These are phyloP conservation scores for Erucastrum elatum DNA, from an alignment of 345 rosid species.

Conservation along the genomic window DNA sequence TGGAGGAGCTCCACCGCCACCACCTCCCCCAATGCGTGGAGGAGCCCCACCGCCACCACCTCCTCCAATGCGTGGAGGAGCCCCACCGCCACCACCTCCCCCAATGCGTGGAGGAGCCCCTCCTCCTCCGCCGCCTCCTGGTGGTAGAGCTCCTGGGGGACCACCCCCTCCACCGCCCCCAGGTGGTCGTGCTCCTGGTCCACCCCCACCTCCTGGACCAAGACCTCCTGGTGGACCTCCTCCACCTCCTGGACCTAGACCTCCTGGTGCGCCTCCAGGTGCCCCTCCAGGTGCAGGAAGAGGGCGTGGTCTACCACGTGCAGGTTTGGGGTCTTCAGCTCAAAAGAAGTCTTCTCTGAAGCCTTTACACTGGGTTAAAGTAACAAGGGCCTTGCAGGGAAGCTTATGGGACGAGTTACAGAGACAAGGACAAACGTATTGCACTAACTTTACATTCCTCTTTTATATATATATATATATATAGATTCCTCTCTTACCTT, in stretches of 20 bases:
- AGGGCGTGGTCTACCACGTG: conserved; percentile 72
- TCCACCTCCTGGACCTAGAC: conserved; percentile 79
- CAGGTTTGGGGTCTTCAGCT: conserved; percentile 48
- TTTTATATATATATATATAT: background rate
- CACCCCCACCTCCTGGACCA: conserved; percentile 71
- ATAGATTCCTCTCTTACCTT: conserved; percentile 4
- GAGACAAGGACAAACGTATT: conserved; percentile 75
- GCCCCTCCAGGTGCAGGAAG: conserved; percentile 53
- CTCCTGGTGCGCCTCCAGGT: conserved; percentile 68
- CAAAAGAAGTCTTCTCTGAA: conserved; percentile 79
- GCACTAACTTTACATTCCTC: conserved; percentile 30
- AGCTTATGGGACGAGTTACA: conserved; percentile 99
- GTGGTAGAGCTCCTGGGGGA: conserved; percentile 42
- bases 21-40: conserved; percentile 44
- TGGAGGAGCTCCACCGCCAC: conserved; percentile 42
- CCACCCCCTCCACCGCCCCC: conserved; percentile 73
- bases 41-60: conserved; percentile 53
- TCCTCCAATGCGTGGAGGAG: conserved; percentile 44
- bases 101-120: conserved; percentile 44
- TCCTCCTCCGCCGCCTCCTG: conserved; percentile 50
- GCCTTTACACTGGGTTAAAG: conserved; percentile 98
- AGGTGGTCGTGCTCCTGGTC: conserved; percentile 57
- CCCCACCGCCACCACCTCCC: conserved; percentile 50
- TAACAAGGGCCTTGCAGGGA: conserved; percentile 95
- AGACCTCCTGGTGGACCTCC: conserved; percentile 73